phyloP scores from a whole-genome alignment of 2,329 filamentous ascomycete species.

The Penicillium aurantiogriseum region DNA sequence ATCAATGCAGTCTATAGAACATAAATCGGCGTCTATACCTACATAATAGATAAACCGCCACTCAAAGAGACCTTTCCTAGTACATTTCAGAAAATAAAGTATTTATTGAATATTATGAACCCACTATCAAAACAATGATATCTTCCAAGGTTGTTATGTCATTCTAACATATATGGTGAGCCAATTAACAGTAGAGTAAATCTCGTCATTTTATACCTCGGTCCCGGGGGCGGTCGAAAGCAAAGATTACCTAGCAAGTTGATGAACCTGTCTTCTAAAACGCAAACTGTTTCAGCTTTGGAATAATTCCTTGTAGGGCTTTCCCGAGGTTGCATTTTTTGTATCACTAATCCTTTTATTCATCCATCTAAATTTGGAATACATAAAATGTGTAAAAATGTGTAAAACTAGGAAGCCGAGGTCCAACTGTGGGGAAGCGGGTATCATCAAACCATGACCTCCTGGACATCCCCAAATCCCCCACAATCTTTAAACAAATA shows the following conservation, averaged over 20 bases:
- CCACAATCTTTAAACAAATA: background rate
- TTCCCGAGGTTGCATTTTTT: background rate
- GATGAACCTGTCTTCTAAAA: no score
- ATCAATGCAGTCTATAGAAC: background rate
- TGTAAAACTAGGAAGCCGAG: constrained; percentile 13
- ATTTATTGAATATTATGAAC: no score
- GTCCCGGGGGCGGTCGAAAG: no score
- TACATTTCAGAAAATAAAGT: background rate
- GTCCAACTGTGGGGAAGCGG: constrained; percentile 23
- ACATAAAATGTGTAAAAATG: background rate
- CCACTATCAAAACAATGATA: no score
- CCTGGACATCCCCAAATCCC: background rate
- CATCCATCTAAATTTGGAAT: background rate
- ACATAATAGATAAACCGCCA: background rate
- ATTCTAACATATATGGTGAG: no score
- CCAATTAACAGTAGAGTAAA: no score
- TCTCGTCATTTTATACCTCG: no score
- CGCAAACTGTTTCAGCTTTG: background rate
- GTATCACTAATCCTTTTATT: background rate
- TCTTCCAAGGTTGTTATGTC: no score
- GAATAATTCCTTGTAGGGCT: background rate
- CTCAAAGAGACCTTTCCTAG: background rate
- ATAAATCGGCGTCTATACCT: background rate
- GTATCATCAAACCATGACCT: background rate
- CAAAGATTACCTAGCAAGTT: no score